Evolutionary conservation across 1,139 yeast genomes (phyloP).

Genomic region (Yarrowia galli): DNA sequence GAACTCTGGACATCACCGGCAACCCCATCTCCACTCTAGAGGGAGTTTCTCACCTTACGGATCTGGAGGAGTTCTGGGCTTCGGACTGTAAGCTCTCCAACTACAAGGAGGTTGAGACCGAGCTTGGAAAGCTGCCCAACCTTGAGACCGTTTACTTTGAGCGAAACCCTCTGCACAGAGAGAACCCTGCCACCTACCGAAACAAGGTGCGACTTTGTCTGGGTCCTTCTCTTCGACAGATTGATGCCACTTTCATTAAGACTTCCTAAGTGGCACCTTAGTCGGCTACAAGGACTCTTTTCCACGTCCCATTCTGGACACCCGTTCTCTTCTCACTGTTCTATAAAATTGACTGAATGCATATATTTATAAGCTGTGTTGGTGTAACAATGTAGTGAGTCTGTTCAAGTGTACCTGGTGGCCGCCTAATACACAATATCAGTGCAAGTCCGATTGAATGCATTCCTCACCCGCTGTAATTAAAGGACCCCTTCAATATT

Average conservation of each 20-base stretch:
- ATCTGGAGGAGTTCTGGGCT: slow-evolving; percentile 93
- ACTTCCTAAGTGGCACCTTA: too few species aligned
- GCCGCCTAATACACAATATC: too few species aligned
- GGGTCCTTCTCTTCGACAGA: slow-evolving; percentile 78
- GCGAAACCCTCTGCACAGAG: slow-evolving; percentile 85
- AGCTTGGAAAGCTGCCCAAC: slow-evolving; percentile 66
- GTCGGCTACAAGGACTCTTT: background rate
- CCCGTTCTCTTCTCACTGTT: background rate
- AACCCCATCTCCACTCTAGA: slow-evolving; percentile 70
- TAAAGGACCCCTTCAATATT: too few species aligned
- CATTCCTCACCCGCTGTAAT: too few species aligned
- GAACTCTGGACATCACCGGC: slow-evolving; percentile 80
- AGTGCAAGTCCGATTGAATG: too few species aligned
- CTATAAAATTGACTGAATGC: slow-evolving; percentile 21
- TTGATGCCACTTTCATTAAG: slow-evolving; percentile 79
- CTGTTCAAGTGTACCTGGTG: too few species aligned
- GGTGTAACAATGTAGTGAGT: too few species aligned
- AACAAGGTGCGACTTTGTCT: slow-evolving; percentile 78
- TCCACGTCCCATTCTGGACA: too few species aligned
- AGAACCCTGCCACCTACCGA: slow-evolving; percentile 81
- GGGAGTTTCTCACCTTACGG: slow-evolving; percentile 66
- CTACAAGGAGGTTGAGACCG: slow-evolving; percentile 71
- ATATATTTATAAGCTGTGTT: background rate
- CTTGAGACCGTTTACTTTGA: slow-evolving; percentile 93
- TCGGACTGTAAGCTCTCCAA: slow-evolving; percentile 74